These are phyloP conservation scores for Talaromyces sp. DNA, from an alignment of 2,329 filamentous ascomycete species.

Conservation along the genomic window DNA sequence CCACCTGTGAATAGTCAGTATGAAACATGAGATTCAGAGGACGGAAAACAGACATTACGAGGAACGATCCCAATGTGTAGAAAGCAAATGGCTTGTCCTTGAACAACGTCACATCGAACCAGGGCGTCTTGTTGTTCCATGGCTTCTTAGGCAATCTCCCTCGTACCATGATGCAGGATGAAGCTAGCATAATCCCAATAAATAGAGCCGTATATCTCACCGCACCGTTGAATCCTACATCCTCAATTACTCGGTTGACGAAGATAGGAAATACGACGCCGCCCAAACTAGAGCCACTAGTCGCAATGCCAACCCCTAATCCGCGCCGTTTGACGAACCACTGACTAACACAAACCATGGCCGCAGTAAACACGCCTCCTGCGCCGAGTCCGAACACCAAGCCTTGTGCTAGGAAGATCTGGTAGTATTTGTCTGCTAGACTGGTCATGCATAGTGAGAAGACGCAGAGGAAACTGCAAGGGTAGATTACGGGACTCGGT, in stretches of 20 bases:
- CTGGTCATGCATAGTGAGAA: conserved; percentile 47
- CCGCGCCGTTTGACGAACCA: conserved; percentile 55
- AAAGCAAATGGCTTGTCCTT: conserved; percentile 26
- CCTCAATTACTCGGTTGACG: conserved; percentile 20
- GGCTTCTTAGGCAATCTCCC: conserved; percentile 28
- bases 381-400: conserved; percentile 46
- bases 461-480: conserved; percentile 39
- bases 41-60: conserved; percentile 24
- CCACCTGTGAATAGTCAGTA: conserved; percentile 20
- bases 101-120: conserved; percentile 29
- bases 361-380: conserved; percentile 6
- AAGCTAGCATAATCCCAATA: conserved; percentile 22
- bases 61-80: conserved; percentile 27
- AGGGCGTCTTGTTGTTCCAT: conserved; percentile 27
- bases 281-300: conserved; percentile 40
- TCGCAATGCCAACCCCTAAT: conserved; percentile 54
- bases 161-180: conserved; percentile 22
- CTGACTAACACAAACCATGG: conserved; percentile 32
- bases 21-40: not conserved
- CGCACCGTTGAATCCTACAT: conserved; percentile 23
- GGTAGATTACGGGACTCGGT: conserved; percentile 35
- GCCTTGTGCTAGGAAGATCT: conserved; percentile 46
- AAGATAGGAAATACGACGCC: conserved; percentile 28
- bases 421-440: conserved; percentile 42
- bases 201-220: conserved; percentile 26